These are phyloP conservation scores for Umbelopsis ramanniana DNA, from an alignment of 192 early-diverging fungal genomes.

Conservation along the genomic window DNA sequence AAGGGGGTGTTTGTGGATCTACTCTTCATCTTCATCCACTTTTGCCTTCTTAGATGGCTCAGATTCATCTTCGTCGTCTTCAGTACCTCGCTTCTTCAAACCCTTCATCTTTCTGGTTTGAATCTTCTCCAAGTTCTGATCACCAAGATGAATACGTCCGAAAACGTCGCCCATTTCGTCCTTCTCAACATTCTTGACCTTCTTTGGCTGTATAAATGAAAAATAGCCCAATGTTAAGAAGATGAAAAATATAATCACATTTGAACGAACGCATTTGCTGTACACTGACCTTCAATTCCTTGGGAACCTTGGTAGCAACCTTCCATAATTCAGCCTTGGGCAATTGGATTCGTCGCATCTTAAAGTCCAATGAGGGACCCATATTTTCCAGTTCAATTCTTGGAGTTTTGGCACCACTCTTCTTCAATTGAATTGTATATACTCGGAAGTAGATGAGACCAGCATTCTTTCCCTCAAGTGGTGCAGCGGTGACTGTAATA, in stretches of 20 bases:
- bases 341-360: conserved; percentile 70
- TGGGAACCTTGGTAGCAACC: conserved; percentile 81
- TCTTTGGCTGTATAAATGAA: conserved; percentile 59
- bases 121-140: conserved; percentile 89
- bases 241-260: conserved; percentile 18
- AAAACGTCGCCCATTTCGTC: conserved; percentile 93
- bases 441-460: conserved; percentile 78
- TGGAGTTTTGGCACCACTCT: conserved; percentile 84
- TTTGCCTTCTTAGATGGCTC: conserved; percentile 46
- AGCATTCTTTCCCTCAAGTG: conserved; percentile 54
- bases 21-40: conserved; percentile 45
- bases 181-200: conserved; percentile 90
- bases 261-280: background rate
- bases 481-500: conserved; percentile 80
- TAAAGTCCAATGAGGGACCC: conserved; percentile 89
- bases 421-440: conserved; percentile 85
- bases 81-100: conserved; percentile 67
- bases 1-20: background rate
- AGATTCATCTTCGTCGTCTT: conserved; percentile 37
- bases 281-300: conserved; percentile 74
- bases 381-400: conserved; percentile 92
- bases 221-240: background rate
- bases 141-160: conserved; percentile 90
- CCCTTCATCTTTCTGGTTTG: conserved; percentile 99
- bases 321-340: conserved; percentile 86